phyloP scores from a whole-genome alignment of 2,329 filamentous ascomycete species.

The Alternaria viburni region DNA sequence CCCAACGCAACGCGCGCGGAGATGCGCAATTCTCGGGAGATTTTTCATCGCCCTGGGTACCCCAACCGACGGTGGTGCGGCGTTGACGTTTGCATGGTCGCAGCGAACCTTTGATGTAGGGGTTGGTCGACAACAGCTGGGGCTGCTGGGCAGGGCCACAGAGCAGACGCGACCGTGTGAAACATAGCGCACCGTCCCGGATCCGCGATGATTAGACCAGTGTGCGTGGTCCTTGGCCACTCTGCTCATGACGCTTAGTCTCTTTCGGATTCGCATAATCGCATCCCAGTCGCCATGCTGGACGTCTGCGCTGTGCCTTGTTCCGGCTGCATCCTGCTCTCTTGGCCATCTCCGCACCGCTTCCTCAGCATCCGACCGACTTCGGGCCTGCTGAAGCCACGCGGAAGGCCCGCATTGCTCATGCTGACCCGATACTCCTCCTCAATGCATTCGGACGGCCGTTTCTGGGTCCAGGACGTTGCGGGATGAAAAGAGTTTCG shows the following conservation, averaged over 20 bases:
- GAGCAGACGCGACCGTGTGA: constrained; percentile 33
- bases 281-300: constrained; percentile 35
- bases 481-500: constrained; percentile 24
- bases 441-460: constrained; percentile 14
- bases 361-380: constrained; percentile 23
- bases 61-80: constrained; percentile 9
- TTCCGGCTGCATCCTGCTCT: constrained; percentile 22
- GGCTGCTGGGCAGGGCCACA: constrained; percentile 7
- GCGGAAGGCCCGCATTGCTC: constrained; percentile 12
- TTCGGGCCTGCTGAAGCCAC: constrained; percentile 21
- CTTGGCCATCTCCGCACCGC: constrained; percentile 31
- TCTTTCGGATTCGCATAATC: constrained; percentile 18
- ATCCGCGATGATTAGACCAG: constrained; percentile 35
- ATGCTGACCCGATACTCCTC: constrained; percentile 2
- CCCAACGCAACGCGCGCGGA: background rate
- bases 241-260: constrained; percentile 24
- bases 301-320: constrained; percentile 20
- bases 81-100: constrained; percentile 15
- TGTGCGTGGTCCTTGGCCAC: constrained; percentile 10
- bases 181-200: constrained; percentile 45
- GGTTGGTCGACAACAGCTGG: background rate
- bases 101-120: background rate
- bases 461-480: constrained; percentile 21
- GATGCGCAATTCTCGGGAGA: constrained; percentile 4
- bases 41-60: background rate